Conservation (phyloP, 2,329 filamentous ascomycete genomes). For the Pseudogymnoascus sp. region DNA sequence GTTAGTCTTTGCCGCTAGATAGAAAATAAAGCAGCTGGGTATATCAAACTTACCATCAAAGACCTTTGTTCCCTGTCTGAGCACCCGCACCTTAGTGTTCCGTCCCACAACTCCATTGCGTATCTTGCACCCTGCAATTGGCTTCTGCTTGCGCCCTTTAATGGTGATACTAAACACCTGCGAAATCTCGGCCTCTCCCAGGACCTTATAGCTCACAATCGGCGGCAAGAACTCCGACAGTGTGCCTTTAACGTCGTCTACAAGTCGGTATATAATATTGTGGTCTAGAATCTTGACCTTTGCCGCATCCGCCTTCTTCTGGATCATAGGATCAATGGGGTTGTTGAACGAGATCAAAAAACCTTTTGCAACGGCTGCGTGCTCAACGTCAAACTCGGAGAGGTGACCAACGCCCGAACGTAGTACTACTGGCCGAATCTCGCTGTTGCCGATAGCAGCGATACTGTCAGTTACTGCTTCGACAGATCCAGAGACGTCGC, state of each 20-base stretch:
- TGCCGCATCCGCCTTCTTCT: conserved; percentile 57
- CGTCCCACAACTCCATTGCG: conserved; percentile 67
- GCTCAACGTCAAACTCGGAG: conserved; percentile 80
- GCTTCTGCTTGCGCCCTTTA: conserved; percentile 59
- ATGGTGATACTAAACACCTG: conserved; percentile 79
- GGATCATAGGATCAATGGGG: conserved; percentile 57
- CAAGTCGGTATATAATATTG: conserved; percentile 75
- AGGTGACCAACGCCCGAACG: conserved; percentile 70
- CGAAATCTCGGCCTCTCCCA: conserved; percentile 80
- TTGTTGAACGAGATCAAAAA: conserved; percentile 84
- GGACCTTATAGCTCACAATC: conserved; percentile 58
- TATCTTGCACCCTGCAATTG: conserved; percentile 81
- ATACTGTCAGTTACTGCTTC: conserved; percentile 80
- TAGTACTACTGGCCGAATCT: conserved; percentile 70
- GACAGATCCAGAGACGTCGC: conserved; percentile 86
- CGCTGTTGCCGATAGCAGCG: conserved; percentile 70
- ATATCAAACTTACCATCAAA: conserved; percentile 64
- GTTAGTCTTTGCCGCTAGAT: conserved; percentile 11
- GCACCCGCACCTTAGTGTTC: conserved; percentile 58
- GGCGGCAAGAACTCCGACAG: conserved; percentile 64
- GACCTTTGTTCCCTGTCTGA: conserved; percentile 61
- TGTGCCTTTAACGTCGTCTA: conserved; percentile 61
- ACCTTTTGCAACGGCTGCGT: conserved; percentile 68
- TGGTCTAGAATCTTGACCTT: conserved; percentile 75
- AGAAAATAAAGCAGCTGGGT: conserved; percentile 4